Evolutionary conservation across 139 green algal species (phyloP).

Genomic region (Chlamydomonas incerta): DNA sequence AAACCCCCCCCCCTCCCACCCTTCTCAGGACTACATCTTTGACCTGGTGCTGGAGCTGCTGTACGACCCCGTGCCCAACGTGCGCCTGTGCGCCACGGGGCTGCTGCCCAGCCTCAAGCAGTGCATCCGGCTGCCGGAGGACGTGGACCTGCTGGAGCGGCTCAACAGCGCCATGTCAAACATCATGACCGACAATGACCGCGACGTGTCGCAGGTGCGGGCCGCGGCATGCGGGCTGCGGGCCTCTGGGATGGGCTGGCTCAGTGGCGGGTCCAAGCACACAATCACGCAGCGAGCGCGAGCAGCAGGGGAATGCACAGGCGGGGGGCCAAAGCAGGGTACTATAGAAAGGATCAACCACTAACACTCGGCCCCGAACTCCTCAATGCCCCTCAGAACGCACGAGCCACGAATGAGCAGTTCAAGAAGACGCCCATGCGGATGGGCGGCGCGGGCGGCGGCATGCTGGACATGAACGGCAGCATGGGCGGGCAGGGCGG

Average conservation of each 20-base stretch:
- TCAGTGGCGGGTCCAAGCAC: too few relatives aligned
- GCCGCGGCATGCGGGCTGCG: too few relatives aligned
- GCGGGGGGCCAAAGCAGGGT: too few relatives aligned
- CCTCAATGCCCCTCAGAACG: conserved; percentile 38
- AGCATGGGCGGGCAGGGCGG: neutral
- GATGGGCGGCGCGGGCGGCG: conserved; percentile 66
- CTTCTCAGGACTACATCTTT: conserved; percentile 57
- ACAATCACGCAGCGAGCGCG: too few relatives aligned
- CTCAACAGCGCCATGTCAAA: conserved; percentile 83
- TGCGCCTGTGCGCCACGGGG: conserved; percentile 53
- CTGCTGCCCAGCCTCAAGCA: conserved; percentile 73
- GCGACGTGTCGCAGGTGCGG: conserved; percentile 67
- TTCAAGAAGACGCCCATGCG: conserved; percentile 79
- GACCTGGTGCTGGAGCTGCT: conserved; percentile 67
- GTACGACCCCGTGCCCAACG: conserved; percentile 75
- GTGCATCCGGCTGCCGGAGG: conserved; percentile 74
- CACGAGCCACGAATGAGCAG: conserved; percentile 66
- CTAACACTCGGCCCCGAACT: too few relatives aligned
- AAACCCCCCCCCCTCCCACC: too few relatives aligned
- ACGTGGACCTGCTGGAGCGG: conserved; percentile 78
- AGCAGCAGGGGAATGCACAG: too few relatives aligned
- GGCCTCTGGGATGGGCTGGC: too few relatives aligned
- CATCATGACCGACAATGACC: conserved; percentile 81
- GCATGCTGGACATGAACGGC: conserved; percentile 57
- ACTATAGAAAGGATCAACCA: too few relatives aligned